These are phyloP conservation scores for Acrocalymma vagum DNA, from an alignment of 2,329 filamentous ascomycete species.

Conservation along the genomic window DNA sequence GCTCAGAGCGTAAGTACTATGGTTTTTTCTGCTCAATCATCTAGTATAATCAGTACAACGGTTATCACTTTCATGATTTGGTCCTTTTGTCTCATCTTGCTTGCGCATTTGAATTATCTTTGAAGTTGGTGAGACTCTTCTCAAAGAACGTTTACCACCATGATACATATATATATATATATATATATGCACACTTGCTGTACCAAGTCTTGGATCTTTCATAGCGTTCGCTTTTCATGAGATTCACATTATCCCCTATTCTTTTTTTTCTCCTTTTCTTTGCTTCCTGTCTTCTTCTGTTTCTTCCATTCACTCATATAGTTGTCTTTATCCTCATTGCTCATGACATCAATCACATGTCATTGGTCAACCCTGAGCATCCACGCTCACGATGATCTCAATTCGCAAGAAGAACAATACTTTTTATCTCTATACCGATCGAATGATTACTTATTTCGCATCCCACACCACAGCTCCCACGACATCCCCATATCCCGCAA, in stretches of 20 bases:
- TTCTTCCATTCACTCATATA: conserved; percentile 4
- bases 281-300: conserved; percentile 1
- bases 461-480: conserved; percentile 47
- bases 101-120: not conserved
- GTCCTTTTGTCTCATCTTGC: too few relatives aligned
- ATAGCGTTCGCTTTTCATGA: not conserved
- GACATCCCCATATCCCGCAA: conserved; percentile 66
- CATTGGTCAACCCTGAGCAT: not conserved
- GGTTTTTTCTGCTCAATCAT: not conserved
- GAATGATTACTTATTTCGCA: too few relatives aligned
- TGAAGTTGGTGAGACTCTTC: too few relatives aligned
- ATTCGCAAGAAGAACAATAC: too few relatives aligned
- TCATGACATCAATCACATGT: conserved; percentile 4
- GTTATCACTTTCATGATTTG: too few relatives aligned
- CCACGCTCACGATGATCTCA: not conserved
- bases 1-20: conserved; percentile 75
- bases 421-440: too few relatives aligned
- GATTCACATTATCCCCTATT: not conserved
- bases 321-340: not conserved
- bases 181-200: not conserved
- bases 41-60: not conserved
- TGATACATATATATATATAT: too few relatives aligned
- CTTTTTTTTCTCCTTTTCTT: conserved; percentile 2
- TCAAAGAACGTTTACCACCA: too few relatives aligned
- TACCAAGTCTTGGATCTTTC: not conserved